Evolutionary conservation across 2,329 filamentous ascomycete species (phyloP).

Genomic region (Claviceps paspali): DNA sequence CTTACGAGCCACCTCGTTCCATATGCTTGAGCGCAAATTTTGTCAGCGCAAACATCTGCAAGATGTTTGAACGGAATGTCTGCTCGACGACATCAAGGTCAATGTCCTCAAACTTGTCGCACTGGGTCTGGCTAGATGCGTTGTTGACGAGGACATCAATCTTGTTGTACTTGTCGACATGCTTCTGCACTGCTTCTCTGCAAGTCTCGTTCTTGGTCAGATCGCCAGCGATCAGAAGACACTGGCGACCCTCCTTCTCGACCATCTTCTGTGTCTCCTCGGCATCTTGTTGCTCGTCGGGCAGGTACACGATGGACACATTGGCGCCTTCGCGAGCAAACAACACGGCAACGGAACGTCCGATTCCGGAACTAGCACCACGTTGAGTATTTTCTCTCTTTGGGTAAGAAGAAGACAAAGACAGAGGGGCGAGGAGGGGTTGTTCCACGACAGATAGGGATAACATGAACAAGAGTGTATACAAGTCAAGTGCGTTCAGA

Average conservation of each 20-base stretch:
- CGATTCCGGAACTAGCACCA: constrained; percentile 34
- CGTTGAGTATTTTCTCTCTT: no score
- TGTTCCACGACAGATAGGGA: no score
- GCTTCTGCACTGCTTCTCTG: constrained; percentile 33
- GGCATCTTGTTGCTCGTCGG: constrained; percentile 40
- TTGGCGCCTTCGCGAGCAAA: constrained; percentile 44
- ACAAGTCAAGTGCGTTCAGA: no score
- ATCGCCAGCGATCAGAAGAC: constrained; percentile 31
- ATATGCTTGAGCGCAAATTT: constrained; percentile 42
- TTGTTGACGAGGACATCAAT: constrained; percentile 43
- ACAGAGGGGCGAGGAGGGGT: no score
- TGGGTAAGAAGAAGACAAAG: no score
- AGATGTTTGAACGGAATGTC: constrained; percentile 40
- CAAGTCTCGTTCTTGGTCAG: constrained; percentile 35
- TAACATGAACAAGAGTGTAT: no score
- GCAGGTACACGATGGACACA: constrained; percentile 38
- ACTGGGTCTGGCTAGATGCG: constrained; percentile 40
- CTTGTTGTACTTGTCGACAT: constrained; percentile 31
- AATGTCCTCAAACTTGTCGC: constrained; percentile 35
- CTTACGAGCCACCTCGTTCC: constrained; percentile 30
- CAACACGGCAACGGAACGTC: constrained; percentile 36
- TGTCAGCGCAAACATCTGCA: constrained; percentile 43
- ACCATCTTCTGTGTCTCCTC: constrained; percentile 36
- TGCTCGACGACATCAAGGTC: constrained; percentile 38
- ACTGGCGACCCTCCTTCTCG: constrained; percentile 32